Percentiles rank a stretch among this genome's conserved stretches.
Evolutionary conservation across 192 early-diverging fungal species (phyloP).

Genomic region (Thamnidium elegans): DNA sequence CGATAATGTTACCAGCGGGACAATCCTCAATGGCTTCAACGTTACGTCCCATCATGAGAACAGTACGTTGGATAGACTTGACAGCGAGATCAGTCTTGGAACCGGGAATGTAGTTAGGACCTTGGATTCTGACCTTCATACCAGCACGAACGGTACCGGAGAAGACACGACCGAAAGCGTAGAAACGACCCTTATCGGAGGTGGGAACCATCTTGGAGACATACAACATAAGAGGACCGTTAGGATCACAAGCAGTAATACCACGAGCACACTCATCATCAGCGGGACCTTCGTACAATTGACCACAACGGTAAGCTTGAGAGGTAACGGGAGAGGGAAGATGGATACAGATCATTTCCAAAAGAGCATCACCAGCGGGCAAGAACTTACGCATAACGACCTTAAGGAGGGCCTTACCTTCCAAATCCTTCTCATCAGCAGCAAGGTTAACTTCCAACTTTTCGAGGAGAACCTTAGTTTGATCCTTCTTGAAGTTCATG

Average conservation of each 20-base stretch:
- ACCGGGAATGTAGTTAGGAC: constrained; percentile 88
- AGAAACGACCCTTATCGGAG: constrained; percentile 98
- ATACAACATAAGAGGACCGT: constrained; percentile 97
- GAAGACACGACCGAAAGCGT: constrained; percentile 99
- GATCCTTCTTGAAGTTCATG: constrained; percentile 96
- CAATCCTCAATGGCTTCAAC: constrained; percentile 98
- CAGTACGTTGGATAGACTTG: constrained; percentile 97
- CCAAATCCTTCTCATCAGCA: constrained; percentile 83
- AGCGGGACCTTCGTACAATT: constrained; percentile 93
- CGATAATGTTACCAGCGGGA: constrained; percentile 98
- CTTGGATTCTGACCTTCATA: constrained; percentile 99
- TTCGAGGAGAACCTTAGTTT: constrained; percentile 70
- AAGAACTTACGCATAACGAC: constrained; percentile 98
- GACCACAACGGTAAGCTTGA: constrained; percentile 88
- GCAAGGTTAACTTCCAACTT: constrained; percentile 85
- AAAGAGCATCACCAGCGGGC: constrained; percentile 93
- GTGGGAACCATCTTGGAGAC: constrained; percentile 99
- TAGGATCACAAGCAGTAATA: constrained; percentile 87
- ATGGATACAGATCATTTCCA: constrained; percentile 99
- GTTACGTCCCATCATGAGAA: constrained; percentile 99
- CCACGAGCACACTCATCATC: constrained; percentile 92
- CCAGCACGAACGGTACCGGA: constrained; percentile 95
- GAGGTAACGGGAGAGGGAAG: constrained; percentile 93
- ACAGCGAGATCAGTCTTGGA: constrained; percentile 90
- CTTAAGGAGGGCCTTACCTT: constrained; percentile 94